These are phyloP conservation scores for Tylopilus sp. DNA, from an alignment of 1,284 basidiomycete species.

Conservation along the genomic window DNA sequence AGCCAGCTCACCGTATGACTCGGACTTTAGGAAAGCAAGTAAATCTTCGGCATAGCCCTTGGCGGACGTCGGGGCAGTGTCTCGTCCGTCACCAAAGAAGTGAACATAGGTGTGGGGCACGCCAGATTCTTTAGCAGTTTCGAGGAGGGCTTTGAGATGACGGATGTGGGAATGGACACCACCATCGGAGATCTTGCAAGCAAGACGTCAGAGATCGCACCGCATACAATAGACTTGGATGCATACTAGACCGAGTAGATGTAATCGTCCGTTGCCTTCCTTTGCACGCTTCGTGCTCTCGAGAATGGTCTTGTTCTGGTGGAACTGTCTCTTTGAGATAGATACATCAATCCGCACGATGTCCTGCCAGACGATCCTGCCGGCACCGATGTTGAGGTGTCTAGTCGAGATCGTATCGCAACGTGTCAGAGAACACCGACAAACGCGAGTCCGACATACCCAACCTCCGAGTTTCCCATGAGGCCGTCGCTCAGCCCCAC, in stretches of 20 bases:
- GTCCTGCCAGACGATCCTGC: constrained; percentile 92
- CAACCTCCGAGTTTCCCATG: constrained; percentile 96
- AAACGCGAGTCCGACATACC: no score
- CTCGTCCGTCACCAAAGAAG: constrained; percentile 88
- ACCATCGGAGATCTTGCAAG: constrained; percentile 75
- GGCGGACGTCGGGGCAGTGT: constrained; percentile 83
- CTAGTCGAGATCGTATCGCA: constrained; percentile 39
- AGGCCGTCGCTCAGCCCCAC: constrained; percentile 88
- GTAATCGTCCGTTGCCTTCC: constrained; percentile 75
- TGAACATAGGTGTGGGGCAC: constrained; percentile 86
- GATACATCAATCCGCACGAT: constrained; percentile 89
- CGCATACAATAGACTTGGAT: not conserved
- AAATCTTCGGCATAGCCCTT: constrained; percentile 72
- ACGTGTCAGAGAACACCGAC: not conserved
- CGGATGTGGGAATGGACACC: constrained; percentile 92
- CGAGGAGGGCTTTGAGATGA: constrained; percentile 84
- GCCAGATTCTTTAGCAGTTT: constrained; percentile 80
- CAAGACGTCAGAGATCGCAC: not conserved
- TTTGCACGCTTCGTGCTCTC: constrained; percentile 76
- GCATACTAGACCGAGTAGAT: constrained; percentile 79
- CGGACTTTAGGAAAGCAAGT: constrained; percentile 73
- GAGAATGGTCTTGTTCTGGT: constrained; percentile 73
- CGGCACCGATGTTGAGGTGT: constrained; percentile 90
- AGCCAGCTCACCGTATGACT: constrained; percentile 72
- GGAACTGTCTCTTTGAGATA: constrained; percentile 85